A percentile compares a stretch with the other conserved stretches of the same genome.
phyloP scores from a whole-genome alignment of 2,329 filamentous ascomycete genomes.

The Aspergillus sp. region DNA sequence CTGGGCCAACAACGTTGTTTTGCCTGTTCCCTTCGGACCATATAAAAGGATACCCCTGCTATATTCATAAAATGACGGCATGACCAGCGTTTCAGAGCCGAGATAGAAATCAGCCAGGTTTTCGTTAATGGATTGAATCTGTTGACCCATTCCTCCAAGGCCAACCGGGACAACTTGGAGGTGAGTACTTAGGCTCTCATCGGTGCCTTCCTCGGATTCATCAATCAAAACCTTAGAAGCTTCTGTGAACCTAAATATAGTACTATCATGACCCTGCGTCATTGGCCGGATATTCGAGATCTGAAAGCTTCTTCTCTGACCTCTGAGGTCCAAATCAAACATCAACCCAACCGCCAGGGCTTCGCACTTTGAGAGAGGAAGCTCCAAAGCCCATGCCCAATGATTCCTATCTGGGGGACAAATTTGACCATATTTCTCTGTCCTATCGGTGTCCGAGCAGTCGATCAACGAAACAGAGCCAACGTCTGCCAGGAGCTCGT shows the following conservation, averaged over 20 bases:
- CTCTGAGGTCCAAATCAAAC: conserved; percentile 62
- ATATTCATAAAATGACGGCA: conserved; percentile 43
- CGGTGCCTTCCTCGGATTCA: conserved; percentile 18
- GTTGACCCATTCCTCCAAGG: conserved; percentile 67
- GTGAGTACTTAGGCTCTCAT: conserved; percentile 13
- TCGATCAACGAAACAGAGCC: conserved; percentile 62
- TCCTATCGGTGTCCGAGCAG: conserved; percentile 46
- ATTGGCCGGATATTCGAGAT: conserved; percentile 56
- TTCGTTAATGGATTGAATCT: conserved; percentile 65
- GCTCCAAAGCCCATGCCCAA: conserved; percentile 52
- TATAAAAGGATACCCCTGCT: conserved; percentile 69
- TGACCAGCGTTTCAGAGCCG: conserved; percentile 26
- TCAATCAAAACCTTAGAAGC: conserved; percentile 35
- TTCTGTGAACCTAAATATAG: conserved; percentile 37
- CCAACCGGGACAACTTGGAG: conserved; percentile 43
- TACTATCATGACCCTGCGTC: conserved; percentile 37
- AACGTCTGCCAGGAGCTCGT: conserved; percentile 54
- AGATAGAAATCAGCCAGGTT: conserved; percentile 60
- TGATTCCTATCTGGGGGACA: conserved; percentile 37
- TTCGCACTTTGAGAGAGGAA: conserved; percentile 57
- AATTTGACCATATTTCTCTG: conserved; percentile 37
- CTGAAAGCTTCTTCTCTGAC: conserved; percentile 61
- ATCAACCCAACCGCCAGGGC: conserved; percentile 68
- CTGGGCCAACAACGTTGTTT: conserved; percentile 69
- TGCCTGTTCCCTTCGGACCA: conserved; percentile 81